phyloP scores from a whole-genome alignment of 345 rosid genomes.

The Populus simonii region DNA sequence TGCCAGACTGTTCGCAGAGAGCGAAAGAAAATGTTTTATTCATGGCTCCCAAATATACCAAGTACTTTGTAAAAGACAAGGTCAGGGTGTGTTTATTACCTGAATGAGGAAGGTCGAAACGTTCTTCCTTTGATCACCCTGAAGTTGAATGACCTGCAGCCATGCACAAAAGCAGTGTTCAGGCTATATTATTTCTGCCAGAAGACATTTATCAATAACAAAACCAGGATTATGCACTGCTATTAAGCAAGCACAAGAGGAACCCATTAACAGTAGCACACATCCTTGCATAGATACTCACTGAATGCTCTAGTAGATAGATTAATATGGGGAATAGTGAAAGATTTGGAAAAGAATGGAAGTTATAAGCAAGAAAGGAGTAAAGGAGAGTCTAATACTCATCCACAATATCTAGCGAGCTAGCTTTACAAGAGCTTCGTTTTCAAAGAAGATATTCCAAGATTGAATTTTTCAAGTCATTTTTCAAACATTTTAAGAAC shows the following conservation, averaged over 20 bases:
- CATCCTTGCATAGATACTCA: background rate
- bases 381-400: background rate
- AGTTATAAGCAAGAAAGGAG: background rate
- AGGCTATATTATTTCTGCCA: background rate
- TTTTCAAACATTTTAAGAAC: background rate
- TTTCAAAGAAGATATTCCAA: background rate
- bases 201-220: background rate
- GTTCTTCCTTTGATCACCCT: slow-evolving; percentile 91
- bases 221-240: background rate
- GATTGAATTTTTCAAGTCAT: background rate
- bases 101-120: slow-evolving; percentile 80
- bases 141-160: slow-evolving; percentile 79
- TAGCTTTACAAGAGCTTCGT: background rate
- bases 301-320: too few relatives aligned
- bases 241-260: background rate
- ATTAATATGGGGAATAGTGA: too few relatives aligned
- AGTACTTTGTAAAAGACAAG: background rate
- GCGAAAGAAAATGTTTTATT: background rate
- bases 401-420: background rate
- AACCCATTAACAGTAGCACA: background rate
- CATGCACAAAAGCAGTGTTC: background rate
- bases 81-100: slow-evolving; percentile 30
- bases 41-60: background rate
- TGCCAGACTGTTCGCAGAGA: slow-evolving; percentile 54
- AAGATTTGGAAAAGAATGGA: too few relatives aligned